Evolutionary conservation across 345 rosid species (phyloP), one percentile per base, ranked within the genome.

Genomic region (Trapa incisa): DNA sequence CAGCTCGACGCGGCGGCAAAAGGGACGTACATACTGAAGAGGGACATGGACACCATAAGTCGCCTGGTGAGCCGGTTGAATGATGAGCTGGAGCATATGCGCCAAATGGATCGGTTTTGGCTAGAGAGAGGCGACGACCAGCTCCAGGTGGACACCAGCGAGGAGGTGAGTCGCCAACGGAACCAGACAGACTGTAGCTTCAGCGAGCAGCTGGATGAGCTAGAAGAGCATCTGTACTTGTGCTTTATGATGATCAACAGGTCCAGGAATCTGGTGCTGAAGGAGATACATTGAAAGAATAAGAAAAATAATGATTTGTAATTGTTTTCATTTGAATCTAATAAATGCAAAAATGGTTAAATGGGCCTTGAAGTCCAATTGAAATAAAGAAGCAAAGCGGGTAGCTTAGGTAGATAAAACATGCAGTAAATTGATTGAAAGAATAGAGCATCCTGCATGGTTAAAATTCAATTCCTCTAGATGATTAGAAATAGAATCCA

Each of bases 211-310:
- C 81, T 89, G 37, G 95, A 92, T 67, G 98, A 89, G 60, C 75
- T 86, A 4, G 96, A 87, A 74, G 96, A 92, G 73, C 98, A 86
- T 77, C 62, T 92, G 65, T 86, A 92, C 74, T 70, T 89, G 78
- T 89, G 95, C 50, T 86, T 89, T 71, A 84, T 92, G 95, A 89
- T 92, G 3, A 78, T 89, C 7, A 87, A 92, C 64, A 78, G 92
- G 56, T 82, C 91, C 4, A 82, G 91, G 61, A 92, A 80, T 71
- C 89, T 86, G 60, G 88, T 84, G 36, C 71, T 85, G 11, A 76
- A 72, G 43, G 81, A 87, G 72, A 79, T 87, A 68, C 48, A 45
- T 45, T 45, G 48, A 45, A 3, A 45, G 11, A 45, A 45, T 1
- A 45, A 45, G 11, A 45, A 45, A 45, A 45, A 45, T 45, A 41